Evolutionary conservation across 2,329 filamentous ascomycete genomes (phyloP).

Genomic region (Colletotrichum godetiae): DNA sequence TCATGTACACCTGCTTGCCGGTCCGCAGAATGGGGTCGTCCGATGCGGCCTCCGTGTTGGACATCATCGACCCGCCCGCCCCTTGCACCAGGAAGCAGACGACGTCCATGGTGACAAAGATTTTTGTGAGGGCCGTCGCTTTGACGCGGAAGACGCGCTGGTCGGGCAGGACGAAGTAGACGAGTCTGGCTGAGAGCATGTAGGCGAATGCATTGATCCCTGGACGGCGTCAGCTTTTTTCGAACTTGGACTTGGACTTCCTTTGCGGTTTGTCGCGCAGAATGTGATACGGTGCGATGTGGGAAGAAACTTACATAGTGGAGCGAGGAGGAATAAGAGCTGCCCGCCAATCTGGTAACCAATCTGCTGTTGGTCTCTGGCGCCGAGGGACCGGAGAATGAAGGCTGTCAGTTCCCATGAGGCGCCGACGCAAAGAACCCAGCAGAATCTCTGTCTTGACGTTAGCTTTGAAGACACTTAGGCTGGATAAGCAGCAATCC

Average conservation of each 20-base stretch:
- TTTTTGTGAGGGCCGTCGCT: conserved; percentile 51
- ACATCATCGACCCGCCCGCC: conserved; percentile 50
- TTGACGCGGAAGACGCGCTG: conserved; percentile 49
- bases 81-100: conserved; percentile 59
- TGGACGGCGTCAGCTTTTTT: conserved; percentile 18
- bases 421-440: conserved; percentile 53
- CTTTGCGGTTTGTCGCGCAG: neutral
- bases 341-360: conserved; percentile 45
- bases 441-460: conserved; percentile 44
- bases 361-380: conserved; percentile 50
- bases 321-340: conserved; percentile 54
- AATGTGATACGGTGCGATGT: neutral
- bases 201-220: conserved; percentile 58
- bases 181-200: conserved; percentile 55
- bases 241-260: neutral
- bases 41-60: conserved; percentile 39
- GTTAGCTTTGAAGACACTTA: rapidly evolving
- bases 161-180: conserved; percentile 51
- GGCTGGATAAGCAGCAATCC: neutral
- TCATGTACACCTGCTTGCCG: conserved; percentile 53
- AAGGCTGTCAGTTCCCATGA: conserved; percentile 54
- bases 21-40: conserved; percentile 42
- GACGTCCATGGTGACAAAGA: conserved; percentile 62
- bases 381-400: conserved; percentile 47
- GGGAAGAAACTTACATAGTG: conserved; percentile 46